Evolutionary conservation across 495 filamentous ascomycete species (phyloP).

Genomic region (Aspergillus biplanus): DNA sequence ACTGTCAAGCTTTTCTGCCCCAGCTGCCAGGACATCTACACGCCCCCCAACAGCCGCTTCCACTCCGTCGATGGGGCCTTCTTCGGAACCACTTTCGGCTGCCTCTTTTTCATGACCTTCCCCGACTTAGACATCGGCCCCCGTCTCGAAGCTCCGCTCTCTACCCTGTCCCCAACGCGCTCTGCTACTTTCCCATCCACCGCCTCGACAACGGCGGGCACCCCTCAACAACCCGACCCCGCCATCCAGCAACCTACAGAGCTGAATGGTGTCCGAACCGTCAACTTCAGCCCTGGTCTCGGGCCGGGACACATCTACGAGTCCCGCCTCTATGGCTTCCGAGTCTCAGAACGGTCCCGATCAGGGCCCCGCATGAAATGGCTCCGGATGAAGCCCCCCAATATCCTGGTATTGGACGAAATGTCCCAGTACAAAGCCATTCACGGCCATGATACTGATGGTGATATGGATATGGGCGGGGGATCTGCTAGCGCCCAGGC

Average conservation of each 20-base stretch:
- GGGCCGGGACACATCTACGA: slow-evolving; percentile 87
- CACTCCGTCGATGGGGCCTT: slow-evolving; percentile 98
- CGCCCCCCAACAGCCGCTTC: slow-evolving; percentile 94
- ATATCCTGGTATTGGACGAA: slow-evolving; percentile 85
- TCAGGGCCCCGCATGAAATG: slow-evolving; percentile 95
- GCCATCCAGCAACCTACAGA: slow-evolving; percentile 50
- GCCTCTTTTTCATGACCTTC: slow-evolving; percentile 97
- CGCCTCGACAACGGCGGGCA: slow-evolving; percentile 24
- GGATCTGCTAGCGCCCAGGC: slow-evolving; percentile 31
- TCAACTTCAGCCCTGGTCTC: slow-evolving; percentile 86
- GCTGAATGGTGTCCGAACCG: slow-evolving; percentile 82
- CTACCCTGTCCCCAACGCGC: slow-evolving; percentile 31
- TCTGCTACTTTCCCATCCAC: slow-evolving; percentile 35
- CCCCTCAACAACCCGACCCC: slow-evolving; percentile 36
- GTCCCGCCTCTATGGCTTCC: slow-evolving; percentile 94
- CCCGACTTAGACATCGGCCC: slow-evolving; percentile 81
- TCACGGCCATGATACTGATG: slow-evolving; percentile 52
- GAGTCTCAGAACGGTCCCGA: slow-evolving; percentile 82
- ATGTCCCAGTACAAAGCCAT: slow-evolving; percentile 52
- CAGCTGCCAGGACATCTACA: slow-evolving; percentile 94
- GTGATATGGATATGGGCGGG: slow-evolving; percentile 46
- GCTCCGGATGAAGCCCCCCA: slow-evolving; percentile 80
- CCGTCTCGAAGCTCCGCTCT: slow-evolving; percentile 31
- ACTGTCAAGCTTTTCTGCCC: slow-evolving; percentile 99
- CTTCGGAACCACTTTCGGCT: slow-evolving; percentile 94